Conservation (phyloP, 2,329 filamentous ascomycete species). For the Botrytis fragariae region DNA sequence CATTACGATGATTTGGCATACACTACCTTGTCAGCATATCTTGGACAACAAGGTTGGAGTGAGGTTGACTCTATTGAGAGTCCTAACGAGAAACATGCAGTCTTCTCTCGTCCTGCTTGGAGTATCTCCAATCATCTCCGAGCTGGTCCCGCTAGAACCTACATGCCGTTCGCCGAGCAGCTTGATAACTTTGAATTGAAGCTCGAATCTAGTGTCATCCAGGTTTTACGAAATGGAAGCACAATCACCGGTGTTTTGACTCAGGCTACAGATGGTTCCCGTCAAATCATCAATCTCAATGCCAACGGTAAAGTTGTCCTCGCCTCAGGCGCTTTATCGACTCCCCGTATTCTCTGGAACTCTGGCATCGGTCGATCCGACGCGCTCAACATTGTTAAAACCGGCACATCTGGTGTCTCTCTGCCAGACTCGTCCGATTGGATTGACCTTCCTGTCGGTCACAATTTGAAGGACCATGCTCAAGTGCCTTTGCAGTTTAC, state of each 20-base stretch:
- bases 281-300: neutral
- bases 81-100: neutral
- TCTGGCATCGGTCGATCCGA: neutral
- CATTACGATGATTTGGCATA: neutral
- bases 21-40: neutral
- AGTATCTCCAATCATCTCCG: neutral
- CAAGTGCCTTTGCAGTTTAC: neutral
- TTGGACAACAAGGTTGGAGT: neutral
- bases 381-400: neutral
- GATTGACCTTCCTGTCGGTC: neutral
- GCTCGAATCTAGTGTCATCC: neutral
- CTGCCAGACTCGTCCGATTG: neutral
- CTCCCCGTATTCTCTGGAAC: neutral
- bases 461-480: neutral
- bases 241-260: neutral
- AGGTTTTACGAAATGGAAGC: neutral
- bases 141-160: neutral
- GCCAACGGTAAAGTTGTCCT: neutral
- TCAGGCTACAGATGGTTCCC: neutral
- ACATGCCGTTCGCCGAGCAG: neutral
- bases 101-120: neutral
- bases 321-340: neutral
- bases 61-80: neutral
- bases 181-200: neutral
- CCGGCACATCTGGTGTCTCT: neutral